Evolutionary conservation across 352 stramenopile species (phyloP).

Genomic region (Phytopythium litorale): DNA sequence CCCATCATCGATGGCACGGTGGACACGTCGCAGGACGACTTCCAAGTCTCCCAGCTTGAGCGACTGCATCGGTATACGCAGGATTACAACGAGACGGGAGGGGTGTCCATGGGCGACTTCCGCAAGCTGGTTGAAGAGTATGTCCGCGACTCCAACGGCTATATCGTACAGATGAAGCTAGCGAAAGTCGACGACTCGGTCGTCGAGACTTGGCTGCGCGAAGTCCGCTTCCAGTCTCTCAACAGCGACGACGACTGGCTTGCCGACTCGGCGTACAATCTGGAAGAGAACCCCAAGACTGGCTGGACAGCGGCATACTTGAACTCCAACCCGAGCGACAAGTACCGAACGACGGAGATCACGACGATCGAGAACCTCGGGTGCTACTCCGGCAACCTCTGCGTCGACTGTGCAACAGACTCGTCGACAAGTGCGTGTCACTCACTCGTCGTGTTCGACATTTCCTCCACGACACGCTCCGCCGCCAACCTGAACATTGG

Average conservation of each 20-base stretch:
- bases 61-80: constrained; percentile 79
- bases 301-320: constrained; percentile 64
- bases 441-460: constrained; percentile 76
- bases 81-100: constrained; percentile 72
- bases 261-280: constrained; percentile 26
- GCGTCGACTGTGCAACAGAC: constrained; percentile 38
- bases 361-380: constrained; percentile 58
- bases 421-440: constrained; percentile 47
- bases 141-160: constrained; percentile 62
- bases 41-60: constrained; percentile 72
- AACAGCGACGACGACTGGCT: constrained; percentile 50
- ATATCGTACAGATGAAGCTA: constrained; percentile 64
- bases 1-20: constrained; percentile 78
- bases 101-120: constrained; percentile 43
- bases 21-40: constrained; percentile 68
- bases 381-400: constrained; percentile 64
- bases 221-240: constrained; percentile 52
- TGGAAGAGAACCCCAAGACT: constrained; percentile 62
- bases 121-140: constrained; percentile 65
- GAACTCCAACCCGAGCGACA: constrained; percentile 19
- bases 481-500: constrained; percentile 66
- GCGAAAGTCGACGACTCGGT: constrained; percentile 35
- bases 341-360: constrained; percentile 59
- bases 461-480: constrained; percentile 33
- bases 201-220: constrained; percentile 50